Percentiles rank a stretch among this genome's conserved stretches.
phyloP scores from a whole-genome alignment of 1,139 yeast genomes.

The Yamadazyma trypodendri region DNA sequence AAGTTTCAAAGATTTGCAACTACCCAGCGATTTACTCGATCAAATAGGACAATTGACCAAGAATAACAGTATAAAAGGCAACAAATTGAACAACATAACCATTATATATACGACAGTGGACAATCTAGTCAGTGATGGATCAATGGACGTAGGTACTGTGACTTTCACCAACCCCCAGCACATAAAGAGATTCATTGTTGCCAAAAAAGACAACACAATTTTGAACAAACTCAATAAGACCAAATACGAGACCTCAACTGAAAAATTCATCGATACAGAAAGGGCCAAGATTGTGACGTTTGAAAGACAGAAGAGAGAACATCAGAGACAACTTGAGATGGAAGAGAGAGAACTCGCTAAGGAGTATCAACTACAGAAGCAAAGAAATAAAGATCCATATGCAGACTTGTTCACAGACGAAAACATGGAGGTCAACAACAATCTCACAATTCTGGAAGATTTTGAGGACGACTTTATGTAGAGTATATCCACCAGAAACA shows the following conservation, averaged over 20 bases:
- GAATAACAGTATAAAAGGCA: conserved; percentile 78
- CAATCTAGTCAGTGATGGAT: conserved; percentile 66
- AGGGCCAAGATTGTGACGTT: conserved; percentile 36
- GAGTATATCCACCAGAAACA: conserved; percentile 2
- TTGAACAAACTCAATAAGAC: conserved; percentile 69
- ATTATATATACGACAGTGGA: conserved; percentile 77
- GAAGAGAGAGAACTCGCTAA: conserved; percentile 24
- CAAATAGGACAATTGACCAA: conserved; percentile 79
- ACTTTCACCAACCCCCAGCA: conserved; percentile 59
- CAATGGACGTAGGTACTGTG: conserved; percentile 85
- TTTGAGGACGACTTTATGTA: conserved; percentile 72
- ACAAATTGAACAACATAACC: conserved; percentile 66
- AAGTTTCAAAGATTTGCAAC: conserved; percentile 33
- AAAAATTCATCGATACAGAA: conserved; percentile 50
- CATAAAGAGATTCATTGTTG: conserved; percentile 56
- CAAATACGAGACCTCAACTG: conserved; percentile 46
- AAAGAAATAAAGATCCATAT: conserved; percentile 48
- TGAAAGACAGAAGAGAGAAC: conserved; percentile 33
- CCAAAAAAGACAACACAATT: conserved; percentile 59
- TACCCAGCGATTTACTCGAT: conserved; percentile 51
- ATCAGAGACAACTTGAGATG: conserved; percentile 28
- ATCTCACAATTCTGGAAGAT: conserved; percentile 55
- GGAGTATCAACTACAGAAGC: conserved; percentile 25
- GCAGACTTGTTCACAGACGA: conserved; percentile 57
- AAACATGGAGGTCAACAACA: conserved; percentile 45